Percentiles rank a stretch among this genome's conserved stretches.
phyloP scores from a whole-genome alignment of 179 eudicot genomes.

The Spergularia azorica region DNA sequence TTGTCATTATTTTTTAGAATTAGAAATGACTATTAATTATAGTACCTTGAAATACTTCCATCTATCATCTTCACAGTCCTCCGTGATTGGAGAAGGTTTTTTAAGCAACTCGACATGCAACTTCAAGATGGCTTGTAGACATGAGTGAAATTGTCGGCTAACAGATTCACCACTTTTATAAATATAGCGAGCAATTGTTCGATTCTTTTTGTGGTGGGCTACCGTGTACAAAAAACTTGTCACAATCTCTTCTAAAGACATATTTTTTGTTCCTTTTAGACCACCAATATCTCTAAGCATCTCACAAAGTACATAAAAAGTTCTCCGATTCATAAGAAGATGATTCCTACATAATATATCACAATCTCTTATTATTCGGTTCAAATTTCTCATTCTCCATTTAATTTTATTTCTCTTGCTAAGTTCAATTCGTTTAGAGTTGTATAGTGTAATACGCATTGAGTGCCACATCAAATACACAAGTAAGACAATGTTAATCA shows the following conservation, averaged over 20 bases:
- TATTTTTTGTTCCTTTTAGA: conserved; percentile 1
- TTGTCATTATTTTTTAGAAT: not conserved
- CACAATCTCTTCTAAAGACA: not conserved
- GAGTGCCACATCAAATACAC: no score
- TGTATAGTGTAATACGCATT: no score
- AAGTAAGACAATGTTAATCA: no score
- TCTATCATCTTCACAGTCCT: not conserved
- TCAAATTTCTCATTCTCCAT: no score
- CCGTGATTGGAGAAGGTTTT: not conserved
- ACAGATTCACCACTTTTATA: not conserved
- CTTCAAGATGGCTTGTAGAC: not conserved
- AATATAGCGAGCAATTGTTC: not conserved
- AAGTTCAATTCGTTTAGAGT: no score
- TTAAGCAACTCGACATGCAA: conserved; percentile 9
- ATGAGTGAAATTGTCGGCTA: conserved; percentile 1
- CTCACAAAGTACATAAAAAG: not conserved
- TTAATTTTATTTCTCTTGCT: no score
- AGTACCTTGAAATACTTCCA: conserved; percentile 12
- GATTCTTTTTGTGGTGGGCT: not conserved
- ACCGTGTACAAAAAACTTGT: not conserved
- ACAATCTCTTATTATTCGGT: no score
- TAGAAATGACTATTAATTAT: not conserved
- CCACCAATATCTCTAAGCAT: conserved; percentile 9
- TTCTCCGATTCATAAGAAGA: no score
- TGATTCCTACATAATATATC: no score